These are phyloP conservation scores for Westerdykella aurantiaca DNA, from an alignment of 2,329 filamentous ascomycete species.

Conservation along the genomic window DNA sequence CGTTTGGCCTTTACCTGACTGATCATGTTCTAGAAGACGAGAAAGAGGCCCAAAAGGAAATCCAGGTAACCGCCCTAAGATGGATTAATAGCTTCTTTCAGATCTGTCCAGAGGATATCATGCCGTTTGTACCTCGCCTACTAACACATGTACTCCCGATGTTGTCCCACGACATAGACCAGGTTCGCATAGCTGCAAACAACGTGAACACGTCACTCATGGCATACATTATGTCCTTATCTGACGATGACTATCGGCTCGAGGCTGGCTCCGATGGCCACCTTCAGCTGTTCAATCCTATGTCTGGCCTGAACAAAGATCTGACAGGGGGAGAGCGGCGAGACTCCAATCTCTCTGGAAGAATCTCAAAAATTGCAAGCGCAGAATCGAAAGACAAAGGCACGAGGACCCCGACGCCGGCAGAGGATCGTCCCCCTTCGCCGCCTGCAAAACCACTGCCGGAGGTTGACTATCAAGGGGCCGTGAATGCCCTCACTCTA, in stretches of 20 bases:
- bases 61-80: constrained; percentile 79
- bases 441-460: constrained; percentile 38
- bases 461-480: constrained; percentile 92
- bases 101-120: constrained; percentile 92
- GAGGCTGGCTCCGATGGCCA: constrained; percentile 38
- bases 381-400: constrained; percentile 29
- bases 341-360: constrained; percentile 35
- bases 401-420: constrained; percentile 39
- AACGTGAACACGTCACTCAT: constrained; percentile 87
- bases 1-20: constrained; percentile 12
- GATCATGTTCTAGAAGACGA: constrained; percentile 56
- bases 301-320: constrained; percentile 37
- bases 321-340: constrained; percentile 37
- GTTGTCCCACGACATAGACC: constrained; percentile 86
- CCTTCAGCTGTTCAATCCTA: constrained; percentile 39
- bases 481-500: constrained; percentile 85
- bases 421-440: constrained; percentile 42
- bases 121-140: constrained; percentile 89
- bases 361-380: constrained; percentile 31
- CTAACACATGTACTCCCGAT: constrained; percentile 87
- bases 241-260: constrained; percentile 52
- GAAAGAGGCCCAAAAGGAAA: constrained; percentile 48
- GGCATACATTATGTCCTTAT: constrained; percentile 88
- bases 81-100: constrained; percentile 98
- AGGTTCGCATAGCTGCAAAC: constrained; percentile 79